These are phyloP conservation scores for Astrothelium macrocarpum DNA, from an alignment of 495 filamentous ascomycete species.

Conservation along the genomic window DNA sequence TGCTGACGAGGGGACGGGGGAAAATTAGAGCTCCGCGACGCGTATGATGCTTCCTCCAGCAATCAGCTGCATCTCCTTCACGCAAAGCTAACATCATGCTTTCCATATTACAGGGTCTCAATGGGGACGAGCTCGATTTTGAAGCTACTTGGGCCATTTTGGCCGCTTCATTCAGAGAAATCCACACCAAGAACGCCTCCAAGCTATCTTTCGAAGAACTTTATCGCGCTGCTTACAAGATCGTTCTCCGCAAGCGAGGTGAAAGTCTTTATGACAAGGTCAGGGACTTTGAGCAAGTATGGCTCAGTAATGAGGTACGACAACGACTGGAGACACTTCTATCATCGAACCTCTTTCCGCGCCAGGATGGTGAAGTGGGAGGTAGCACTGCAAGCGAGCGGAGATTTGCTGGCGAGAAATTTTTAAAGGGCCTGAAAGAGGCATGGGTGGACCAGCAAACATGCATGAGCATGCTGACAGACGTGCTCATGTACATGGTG, in stretches of 20 bases:
- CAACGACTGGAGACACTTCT: conserved; percentile 52
- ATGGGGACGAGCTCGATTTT: conserved; percentile 57
- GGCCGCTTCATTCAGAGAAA: conserved; percentile 63
- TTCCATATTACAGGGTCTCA: conserved; percentile 40
- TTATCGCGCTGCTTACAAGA: conserved; percentile 91
- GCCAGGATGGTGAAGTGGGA: conserved; percentile 16
- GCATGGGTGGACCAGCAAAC: conserved; percentile 83
- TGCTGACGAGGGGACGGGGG: conserved; percentile 2
- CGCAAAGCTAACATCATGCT: conserved; percentile 12
- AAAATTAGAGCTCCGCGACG: conserved; percentile 1
- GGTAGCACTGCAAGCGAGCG: conserved; percentile 63
- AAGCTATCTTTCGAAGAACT: conserved; percentile 87
- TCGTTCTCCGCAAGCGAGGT: conserved; percentile 85
- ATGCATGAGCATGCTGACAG: conserved; percentile 94
- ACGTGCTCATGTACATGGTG: conserved; percentile 97
- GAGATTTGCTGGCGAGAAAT: conserved; percentile 69
- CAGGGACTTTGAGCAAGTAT: conserved; percentile 65
- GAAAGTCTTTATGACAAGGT: conserved; percentile 72
- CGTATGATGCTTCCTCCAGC: neutral
- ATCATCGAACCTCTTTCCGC: conserved; percentile 43
- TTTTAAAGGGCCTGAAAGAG: conserved; percentile 62
- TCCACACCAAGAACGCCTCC: conserved; percentile 88
- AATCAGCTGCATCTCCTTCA: neutral
- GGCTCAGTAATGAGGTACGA: conserved; percentile 63
- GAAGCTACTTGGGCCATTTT: conserved; percentile 73